Evolutionary conservation across 1,284 basidiomycete genomes (phyloP), one percentile per base, ranked within the genome.

Genomic region (Malassezia obtusa): DNA sequence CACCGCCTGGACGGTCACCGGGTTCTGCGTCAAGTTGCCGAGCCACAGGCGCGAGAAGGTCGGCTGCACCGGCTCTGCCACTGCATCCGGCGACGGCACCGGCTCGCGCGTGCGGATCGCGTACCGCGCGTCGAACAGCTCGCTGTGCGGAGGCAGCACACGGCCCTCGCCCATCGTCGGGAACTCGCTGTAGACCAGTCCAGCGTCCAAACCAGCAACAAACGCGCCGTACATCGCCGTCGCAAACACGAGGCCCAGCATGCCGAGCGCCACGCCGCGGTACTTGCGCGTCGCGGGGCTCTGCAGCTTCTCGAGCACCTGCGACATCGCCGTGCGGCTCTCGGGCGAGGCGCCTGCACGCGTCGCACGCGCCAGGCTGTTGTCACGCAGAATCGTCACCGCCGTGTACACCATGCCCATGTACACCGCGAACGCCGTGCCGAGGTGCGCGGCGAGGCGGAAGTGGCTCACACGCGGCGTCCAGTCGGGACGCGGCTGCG

Each of bases 131-230:
- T 73, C 70, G 70, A 94, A 82, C 21, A 99, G 80, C 74, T 98
- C 94, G 30, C 85, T 81, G 11, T 78, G 67, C 0, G 90, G 89
- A 3, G 94, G 94, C 3, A 82, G 81, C 26, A 95, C 39, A 0
- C 67, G 74, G 8, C 83, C 81, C 9, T 86, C 89, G 37, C 90
- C 94, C 94, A 99, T 99, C 5, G 85, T 78, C 0, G 94, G 94
- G 78, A 95, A 99, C 74, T 96, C 92, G 74, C 96, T 98, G 78
- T 98, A 98, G 15, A 94, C 76, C 49, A 99, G 76, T 3, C 94
- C 94, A 0, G 94, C 94, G 74, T 99, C 94, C 33, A 99, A 79
- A 8, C 94, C 94, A 25, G 94, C 94, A 21, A 99, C 94, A 68
- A 96, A 92, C 1, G 92, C 92, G 56, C 92, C 92, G 36, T 88